These are phyloP conservation scores for Epichloe brachyelytri DNA, from an alignment of 2,329 filamentous ascomycete species.

Conservation along the genomic window DNA sequence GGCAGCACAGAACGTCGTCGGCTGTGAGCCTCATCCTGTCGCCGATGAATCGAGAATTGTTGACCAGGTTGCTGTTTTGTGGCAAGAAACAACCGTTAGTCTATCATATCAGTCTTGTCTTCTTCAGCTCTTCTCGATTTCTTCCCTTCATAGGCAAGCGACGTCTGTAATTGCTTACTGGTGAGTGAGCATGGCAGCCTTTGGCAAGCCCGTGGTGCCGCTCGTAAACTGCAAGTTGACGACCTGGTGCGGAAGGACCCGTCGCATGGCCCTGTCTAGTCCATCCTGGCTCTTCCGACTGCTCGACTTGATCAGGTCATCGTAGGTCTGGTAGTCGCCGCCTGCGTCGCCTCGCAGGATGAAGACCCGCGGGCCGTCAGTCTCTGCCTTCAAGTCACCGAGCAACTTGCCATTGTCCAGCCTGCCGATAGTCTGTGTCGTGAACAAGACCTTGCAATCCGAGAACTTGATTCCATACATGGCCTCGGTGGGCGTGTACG, in stretches of 20 bases:
- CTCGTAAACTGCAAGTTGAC: conserved; percentile 66
- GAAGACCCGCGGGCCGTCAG: conserved; percentile 37
- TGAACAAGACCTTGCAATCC: conserved; percentile 61
- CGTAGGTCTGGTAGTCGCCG: conserved; percentile 45
- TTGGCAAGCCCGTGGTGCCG: conserved; percentile 61
- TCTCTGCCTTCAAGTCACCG: conserved; percentile 32
- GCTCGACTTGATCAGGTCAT: conserved; percentile 41
- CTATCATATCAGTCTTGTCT: not conserved
- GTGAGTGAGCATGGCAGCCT: conserved; percentile 63
- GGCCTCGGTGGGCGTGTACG: conserved; percentile 62
- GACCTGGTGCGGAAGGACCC: conserved; percentile 51
- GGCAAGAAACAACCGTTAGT: not conserved
- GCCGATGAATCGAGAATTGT: conserved; percentile 58
- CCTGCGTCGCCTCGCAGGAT: conserved; percentile 44
- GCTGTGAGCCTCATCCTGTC: conserved; percentile 59
- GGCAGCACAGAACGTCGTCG: conserved; percentile 62
- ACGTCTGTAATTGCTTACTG: conserved; percentile 28
- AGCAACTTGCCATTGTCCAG: conserved; percentile 51
- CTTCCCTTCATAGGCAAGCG: not conserved
- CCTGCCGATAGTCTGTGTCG: conserved; percentile 54
- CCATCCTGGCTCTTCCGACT: conserved; percentile 32
- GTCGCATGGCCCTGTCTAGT: conserved; percentile 38
- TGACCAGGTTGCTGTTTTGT: conserved; percentile 39
- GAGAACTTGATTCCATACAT: conserved; percentile 59
- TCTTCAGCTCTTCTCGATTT: not conserved